Evolutionary conservation across 176 grass and related monocot genomes (phyloP), one percentile per base, ranked within the genome.

Genomic region (Oryza brachyantha): DNA sequence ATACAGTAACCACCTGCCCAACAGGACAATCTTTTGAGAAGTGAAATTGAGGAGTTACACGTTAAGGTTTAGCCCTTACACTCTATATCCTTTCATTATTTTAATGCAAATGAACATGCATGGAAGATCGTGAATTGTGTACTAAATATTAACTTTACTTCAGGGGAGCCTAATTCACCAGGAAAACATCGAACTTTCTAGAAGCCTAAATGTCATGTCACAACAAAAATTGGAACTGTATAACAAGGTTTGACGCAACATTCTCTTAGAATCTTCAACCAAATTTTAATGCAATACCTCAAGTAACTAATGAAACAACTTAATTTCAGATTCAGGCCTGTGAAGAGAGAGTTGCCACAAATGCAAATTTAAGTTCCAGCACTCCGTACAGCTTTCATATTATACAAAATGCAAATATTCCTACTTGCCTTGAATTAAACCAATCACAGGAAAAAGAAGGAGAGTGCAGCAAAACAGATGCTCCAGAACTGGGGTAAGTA

Each of bases 141-240:
- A 61, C 54, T 79, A 34, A 52, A 71, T 62, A 69, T 25, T 61
- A 39, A 24, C 25, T 68, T 17, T 65, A 34, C n/a, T 55, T 66
- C 86, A 92, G 90, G 75, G 90, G 77, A 73, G 66, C 32, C 40
- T 86, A 66, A 89, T 92, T 79, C 86, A 89, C 27, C 79, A 88
- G 61, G 86, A 92, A 84, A 92, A 92, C 69, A 73, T 89, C 22
- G 90, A 92, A 73, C 86, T 92, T 25, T 46, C 67, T 66, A 72
- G 73, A 69, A 83, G 41, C 28, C 50, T 86, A 66, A 83, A 76
- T 28, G 5, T 76, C 38, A 52, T 92, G 61, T 78, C 62, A n/a
- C 62, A 86, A 75, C 83, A 92, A 75, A 88, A 83, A 31, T 52
- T 67, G 25, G 79, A 92, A 79, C 65, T 92, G 57, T 31, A 70